phyloP scores from a whole-genome alignment of 805 yeast species.

The Tetrapisispora namnaoensis region DNA sequence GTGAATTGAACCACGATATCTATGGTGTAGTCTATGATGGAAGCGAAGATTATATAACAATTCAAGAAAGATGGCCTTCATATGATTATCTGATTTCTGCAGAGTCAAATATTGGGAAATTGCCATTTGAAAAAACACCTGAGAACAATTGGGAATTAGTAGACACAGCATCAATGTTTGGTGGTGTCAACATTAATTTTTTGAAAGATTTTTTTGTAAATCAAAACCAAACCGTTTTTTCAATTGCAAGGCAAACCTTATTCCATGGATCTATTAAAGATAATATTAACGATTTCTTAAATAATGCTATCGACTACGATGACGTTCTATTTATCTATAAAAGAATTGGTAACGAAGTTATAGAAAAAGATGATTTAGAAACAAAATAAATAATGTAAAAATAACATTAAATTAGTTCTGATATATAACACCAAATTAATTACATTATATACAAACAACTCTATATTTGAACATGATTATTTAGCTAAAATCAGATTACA shows the following conservation, averaged over 20 bases:
- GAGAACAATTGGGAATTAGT: slow-evolving; percentile 36
- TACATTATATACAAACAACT: too few relatives aligned
- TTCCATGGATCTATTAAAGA: background rate
- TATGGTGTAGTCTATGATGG: slow-evolving; percentile 53
- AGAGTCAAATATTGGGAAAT: slow-evolving; percentile 7
- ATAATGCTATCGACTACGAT: background rate
- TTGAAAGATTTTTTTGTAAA: background rate
- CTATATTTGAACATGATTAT: background rate
- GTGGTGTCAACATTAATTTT: slow-evolving; percentile 1
- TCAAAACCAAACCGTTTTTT: background rate
- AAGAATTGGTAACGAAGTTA: background rate
- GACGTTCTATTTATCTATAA: slow-evolving; percentile 3
- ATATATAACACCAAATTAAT: background rate
- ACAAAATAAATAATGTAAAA: background rate
- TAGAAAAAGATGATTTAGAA: background rate
- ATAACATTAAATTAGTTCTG: background rate
- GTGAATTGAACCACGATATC: slow-evolving; percentile 39
- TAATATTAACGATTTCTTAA: background rate
- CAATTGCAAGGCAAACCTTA: background rate
- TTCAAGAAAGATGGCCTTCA: slow-evolving; percentile 35
- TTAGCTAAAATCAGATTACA: too few relatives aligned
- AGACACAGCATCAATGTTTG: slow-evolving; percentile 32
- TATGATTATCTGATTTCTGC: slow-evolving; percentile 44
- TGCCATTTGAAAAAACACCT: slow-evolving; percentile 21
- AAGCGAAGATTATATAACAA: slow-evolving; percentile 43